Evolutionary conservation across 441 rosid genomes (phyloP), one percentile per base, ranked within the genome.

Genomic region (Rhodomyrtus psidioides): DNA sequence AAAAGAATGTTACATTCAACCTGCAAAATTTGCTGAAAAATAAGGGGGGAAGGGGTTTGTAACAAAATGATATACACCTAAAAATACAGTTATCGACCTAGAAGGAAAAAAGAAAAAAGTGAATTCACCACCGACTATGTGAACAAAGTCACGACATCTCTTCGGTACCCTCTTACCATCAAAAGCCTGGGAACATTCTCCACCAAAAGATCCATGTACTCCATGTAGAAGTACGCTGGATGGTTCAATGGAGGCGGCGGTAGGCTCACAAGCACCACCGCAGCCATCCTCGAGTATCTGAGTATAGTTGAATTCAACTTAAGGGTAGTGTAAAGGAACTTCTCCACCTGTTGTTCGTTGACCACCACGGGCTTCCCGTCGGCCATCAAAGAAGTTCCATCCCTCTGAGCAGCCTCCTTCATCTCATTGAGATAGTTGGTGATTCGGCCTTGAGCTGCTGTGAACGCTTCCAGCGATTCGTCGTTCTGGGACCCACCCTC

Each of bases 221-320:
- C 99, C 99, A 98, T 96, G 91, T 98, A 98, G 88, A 96, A 96
- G 92, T 95, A 96, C 3, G 97, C 93, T 3, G 98, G 99, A 84
- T 98, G 99, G 92, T 90, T 91, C 85, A 90, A 17, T 1, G 99
- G 98, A 7, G 99, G 99, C 0, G 98, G 98, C 0, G 98, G 99
- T 55, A 98, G 91, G 89, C 99, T 97, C 83, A 97, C 99, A 7
- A 97, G 97, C 89, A 97, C 99, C 26, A 98, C 98, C 0, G 99
- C 98, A 0, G 99, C 96, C 99, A 98, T 98, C 89, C 99, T 95
- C 28, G 99, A 97, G 90, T 97, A 89, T 87, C 92, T 93, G 42
- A 96, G 90, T 83, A 97, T 96, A 3, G 99, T 96, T 3, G 99
- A 94, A 88, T 97, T 97, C 91, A 97, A 91, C 92, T 96, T 97